These are phyloP conservation scores for Xylaria hypoxylon DNA, from an alignment of 2,329 filamentous ascomycete species.

Conservation along the genomic window DNA sequence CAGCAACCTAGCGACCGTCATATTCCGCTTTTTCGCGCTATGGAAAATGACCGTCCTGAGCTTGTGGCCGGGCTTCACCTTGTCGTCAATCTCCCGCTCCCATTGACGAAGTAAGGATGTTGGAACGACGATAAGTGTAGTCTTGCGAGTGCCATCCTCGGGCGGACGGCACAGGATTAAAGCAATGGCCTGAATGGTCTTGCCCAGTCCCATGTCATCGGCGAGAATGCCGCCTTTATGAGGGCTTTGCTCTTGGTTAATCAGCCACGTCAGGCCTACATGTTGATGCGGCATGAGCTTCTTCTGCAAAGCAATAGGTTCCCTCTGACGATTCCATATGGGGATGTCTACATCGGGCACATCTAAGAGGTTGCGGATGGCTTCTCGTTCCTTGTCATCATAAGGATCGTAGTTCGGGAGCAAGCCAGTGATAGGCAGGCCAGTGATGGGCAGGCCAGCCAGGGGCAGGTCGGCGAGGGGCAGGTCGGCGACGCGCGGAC, in stretches of 20 bases:
- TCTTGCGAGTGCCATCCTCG: slow-evolving; percentile 41
- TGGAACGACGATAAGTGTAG: slow-evolving; percentile 48
- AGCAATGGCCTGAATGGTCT: slow-evolving; percentile 49
- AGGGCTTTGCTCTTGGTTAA: slow-evolving; percentile 45
- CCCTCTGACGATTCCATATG: slow-evolving; percentile 30
- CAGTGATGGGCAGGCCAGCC: not conserved
- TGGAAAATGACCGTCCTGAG: slow-evolving; percentile 48
- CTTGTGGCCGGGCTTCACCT: slow-evolving; percentile 45
- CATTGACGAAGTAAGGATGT: slow-evolving; percentile 48
- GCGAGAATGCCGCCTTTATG: slow-evolving; percentile 49
- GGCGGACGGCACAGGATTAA: slow-evolving; percentile 47
- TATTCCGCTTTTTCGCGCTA: slow-evolving; percentile 37
- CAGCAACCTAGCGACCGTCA: slow-evolving; percentile 61
- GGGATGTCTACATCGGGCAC: slow-evolving; percentile 36
- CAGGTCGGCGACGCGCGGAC: not conserved
- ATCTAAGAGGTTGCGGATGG: slow-evolving; percentile 37
- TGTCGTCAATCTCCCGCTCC: slow-evolving; percentile 47
- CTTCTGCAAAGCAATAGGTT: slow-evolving; percentile 29
- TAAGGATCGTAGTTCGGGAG: slow-evolving; percentile 4
- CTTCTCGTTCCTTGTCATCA: slow-evolving; percentile 28
- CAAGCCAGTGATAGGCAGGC: no score
- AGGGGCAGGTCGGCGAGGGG: not conserved
- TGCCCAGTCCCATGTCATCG: slow-evolving; percentile 50
- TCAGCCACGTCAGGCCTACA: slow-evolving; percentile 48
- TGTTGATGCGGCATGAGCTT: slow-evolving; percentile 47